Percentiles rank a stretch among this genome's conserved stretches.
Conservation (phyloP, 176 grass and related monocot species). For the Secale cereale region DNA sequence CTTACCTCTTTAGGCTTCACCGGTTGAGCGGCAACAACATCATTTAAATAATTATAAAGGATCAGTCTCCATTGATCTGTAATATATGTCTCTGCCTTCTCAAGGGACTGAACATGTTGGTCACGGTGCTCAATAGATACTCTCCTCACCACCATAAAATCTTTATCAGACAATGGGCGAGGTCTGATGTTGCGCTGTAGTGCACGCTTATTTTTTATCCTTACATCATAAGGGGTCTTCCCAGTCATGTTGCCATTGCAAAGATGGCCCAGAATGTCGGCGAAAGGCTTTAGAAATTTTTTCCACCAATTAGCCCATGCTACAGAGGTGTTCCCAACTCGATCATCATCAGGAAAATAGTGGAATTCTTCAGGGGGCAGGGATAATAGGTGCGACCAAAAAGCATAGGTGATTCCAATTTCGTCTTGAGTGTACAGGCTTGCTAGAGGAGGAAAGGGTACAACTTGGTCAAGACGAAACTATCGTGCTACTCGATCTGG, state of each 20-base stretch:
- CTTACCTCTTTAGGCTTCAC: neutral
- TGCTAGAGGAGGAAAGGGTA: neutral
- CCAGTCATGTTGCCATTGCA: neutral
- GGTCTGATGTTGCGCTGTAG: neutral
- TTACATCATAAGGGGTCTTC: neutral
- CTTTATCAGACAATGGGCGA: neutral
- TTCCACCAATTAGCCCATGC: neutral
- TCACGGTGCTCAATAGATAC: neutral
- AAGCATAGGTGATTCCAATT: neutral
- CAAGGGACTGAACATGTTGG: neutral
- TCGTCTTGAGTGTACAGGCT: neutral
- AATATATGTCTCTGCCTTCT: neutral
- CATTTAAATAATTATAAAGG: neutral
- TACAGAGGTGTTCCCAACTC: too few species aligned
- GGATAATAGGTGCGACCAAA: neutral
- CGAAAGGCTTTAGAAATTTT: neutral
- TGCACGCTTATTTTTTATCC: neutral
- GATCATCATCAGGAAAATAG: too few species aligned
- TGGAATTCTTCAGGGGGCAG: too few species aligned
- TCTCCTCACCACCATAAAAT: neutral
- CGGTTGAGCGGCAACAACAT: neutral
- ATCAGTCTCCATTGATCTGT: neutral
- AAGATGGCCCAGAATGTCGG: neutral
- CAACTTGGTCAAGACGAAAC: neutral
- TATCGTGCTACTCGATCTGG: neutral